phyloP scores from a whole-genome alignment of 2,329 filamentous ascomycete genomes.

The Fusarium pseudonygamai region DNA sequence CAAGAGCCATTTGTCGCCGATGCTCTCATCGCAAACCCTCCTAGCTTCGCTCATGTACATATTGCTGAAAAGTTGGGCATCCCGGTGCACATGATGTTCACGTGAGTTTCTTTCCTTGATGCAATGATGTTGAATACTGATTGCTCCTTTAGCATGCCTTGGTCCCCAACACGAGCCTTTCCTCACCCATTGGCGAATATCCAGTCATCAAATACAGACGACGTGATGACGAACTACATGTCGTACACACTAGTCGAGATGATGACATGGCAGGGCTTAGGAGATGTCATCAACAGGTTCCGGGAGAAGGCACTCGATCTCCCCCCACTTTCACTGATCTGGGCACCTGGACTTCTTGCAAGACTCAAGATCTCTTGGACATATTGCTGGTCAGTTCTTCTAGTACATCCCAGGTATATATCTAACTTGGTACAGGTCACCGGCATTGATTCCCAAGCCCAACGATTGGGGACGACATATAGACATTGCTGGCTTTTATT shows the following conservation, averaged over 20 bases:
- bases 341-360: constrained; percentile 81
- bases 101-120: constrained; percentile 61
- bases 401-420: too few species aligned
- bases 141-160: constrained; percentile 77
- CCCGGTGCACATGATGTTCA: constrained; percentile 89
- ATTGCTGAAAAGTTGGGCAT: constrained; percentile 79
- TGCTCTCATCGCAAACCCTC: constrained; percentile 81
- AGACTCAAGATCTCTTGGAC: constrained; percentile 84
- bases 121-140: constrained; percentile 51
- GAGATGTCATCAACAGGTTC: constrained; percentile 91
- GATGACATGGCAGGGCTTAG: constrained; percentile 92
- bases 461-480: constrained; percentile 79
- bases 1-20: constrained; percentile 81
- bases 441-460: constrained; percentile 80
- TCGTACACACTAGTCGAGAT: constrained; percentile 88
- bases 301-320: constrained; percentile 78
- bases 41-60: constrained; percentile 80
- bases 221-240: constrained; percentile 81
- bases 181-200: constrained; percentile 89
- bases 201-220: constrained; percentile 77
- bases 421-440: constrained; percentile 59
- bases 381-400: constrained; percentile 76
- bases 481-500: constrained; percentile 79
- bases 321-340: constrained; percentile 80
- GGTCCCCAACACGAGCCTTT: constrained; percentile 85